These are phyloP conservation scores for Arabidopsis arenosa DNA, from an alignment of 345 rosid genomes.

Conservation along the genomic window DNA sequence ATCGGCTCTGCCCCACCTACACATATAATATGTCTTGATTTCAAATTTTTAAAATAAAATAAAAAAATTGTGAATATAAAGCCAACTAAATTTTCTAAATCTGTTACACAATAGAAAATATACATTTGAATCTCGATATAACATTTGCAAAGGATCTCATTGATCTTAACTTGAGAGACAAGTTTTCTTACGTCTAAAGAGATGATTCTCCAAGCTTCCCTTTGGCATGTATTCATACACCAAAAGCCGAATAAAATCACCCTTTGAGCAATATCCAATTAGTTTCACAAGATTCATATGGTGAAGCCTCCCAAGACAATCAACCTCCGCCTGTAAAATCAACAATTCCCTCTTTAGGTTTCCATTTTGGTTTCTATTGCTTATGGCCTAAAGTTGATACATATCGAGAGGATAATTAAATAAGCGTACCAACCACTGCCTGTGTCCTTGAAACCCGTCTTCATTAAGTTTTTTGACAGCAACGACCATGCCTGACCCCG, in stretches of 20 bases:
- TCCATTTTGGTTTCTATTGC: background rate
- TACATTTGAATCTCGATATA: too few relatives aligned
- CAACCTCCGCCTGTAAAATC: slow-evolving; percentile 73
- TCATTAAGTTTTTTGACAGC: slow-evolving; percentile 93
- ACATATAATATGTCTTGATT: background rate
- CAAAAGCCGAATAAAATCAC: slow-evolving; percentile 69
- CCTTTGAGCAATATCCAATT: slow-evolving; percentile 85
- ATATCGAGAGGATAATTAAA: background rate
- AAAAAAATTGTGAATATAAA: too few relatives aligned
- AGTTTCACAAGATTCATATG: slow-evolving; percentile 88
- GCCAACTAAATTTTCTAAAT: too few relatives aligned
- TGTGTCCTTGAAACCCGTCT: slow-evolving; percentile 88
- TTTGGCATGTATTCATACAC: slow-evolving; percentile 93
- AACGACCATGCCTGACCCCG: slow-evolving; percentile 87
- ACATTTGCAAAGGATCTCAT: background rate
- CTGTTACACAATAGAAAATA: too few relatives aligned
- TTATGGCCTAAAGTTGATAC: background rate
- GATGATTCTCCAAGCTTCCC: slow-evolving; percentile 80
- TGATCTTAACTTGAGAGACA: background rate
- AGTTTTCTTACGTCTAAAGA: slow-evolving; percentile 40
- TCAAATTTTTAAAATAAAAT: background rate
- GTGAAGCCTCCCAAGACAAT: slow-evolving; percentile 84
- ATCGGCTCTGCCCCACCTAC: slow-evolving; percentile 87
- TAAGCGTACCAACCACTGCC: slow-evolving; percentile 88
- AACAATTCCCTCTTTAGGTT: background rate